Evolutionary conservation across 108 stramenopile genomes (phyloP), one percentile per base, ranked within the genome.

Genomic region (Chaetoceros tenuissimus): DNA sequence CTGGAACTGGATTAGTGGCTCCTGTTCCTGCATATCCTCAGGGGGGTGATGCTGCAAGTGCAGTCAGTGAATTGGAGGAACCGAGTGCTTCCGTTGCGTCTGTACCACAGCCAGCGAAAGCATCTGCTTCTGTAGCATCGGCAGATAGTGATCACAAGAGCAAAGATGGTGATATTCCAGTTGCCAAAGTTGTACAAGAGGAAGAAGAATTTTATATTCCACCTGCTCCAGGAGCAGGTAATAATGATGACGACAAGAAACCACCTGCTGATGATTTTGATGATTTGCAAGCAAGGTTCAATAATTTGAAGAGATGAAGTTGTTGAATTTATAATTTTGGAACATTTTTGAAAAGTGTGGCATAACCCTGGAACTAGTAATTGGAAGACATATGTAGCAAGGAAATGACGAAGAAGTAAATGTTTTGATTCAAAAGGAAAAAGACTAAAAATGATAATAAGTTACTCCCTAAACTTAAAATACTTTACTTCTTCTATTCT

Each of bases 1-100:
- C 51, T 28, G 86, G 77, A 31, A 77, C 77, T 16, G 83, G 81
- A 24, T 71, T 84, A 45, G 75, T 67, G 25, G n/a, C n/a, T n/a
- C 46, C 68, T 22, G 55, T 60, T 0, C 25, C 30, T 2, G 65
- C 55, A 52, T 22, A 29, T 28, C n/a, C 20, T 17, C 49, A 29
- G 2, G 44, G 20, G 8, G 51, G 48, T 29, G 48, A 24, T 43
- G 56, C 23, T 43, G 68, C 27, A 23, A 55, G 45, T 2, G 46
- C 30, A 5, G 17, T 55, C 3, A n/a, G 53, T 43, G 56, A 31
- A 18, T 51, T 66, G 44, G 64, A 31, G 25, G 63, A 34, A 18
- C 51, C 46, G 0, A 18, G 20, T 3, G 26, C 68, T 17, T 28
- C 64, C 2, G 21, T 52, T 20, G 48, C 46, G 44, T 43, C 7